Conservation (phyloP, 495 filamentous ascomycete species). For the Parachaetomium inaequale region DNA sequence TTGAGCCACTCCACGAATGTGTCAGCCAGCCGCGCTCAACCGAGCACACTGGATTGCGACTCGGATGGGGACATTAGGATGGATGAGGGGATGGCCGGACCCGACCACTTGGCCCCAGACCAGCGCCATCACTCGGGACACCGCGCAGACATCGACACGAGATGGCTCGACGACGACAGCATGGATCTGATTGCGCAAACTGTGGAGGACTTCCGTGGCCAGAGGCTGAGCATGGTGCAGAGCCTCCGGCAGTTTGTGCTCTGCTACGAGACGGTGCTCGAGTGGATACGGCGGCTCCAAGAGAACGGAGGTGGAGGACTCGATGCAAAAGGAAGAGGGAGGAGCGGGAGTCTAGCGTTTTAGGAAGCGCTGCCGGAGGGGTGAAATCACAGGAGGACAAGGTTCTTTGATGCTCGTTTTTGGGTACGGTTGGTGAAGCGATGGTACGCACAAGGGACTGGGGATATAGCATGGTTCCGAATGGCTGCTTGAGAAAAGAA, state of each 20-base stretch:
- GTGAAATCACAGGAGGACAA: not conserved
- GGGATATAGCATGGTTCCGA: not conserved
- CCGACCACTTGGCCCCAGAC: not conserved
- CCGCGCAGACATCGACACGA: constrained; percentile 29
- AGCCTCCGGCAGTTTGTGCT: constrained; percentile 91
- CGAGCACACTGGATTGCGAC: constrained; percentile 15
- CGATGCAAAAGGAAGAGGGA: constrained; percentile 16
- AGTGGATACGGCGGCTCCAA: constrained; percentile 64
- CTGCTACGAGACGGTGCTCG: constrained; percentile 91
- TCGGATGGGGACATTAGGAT: constrained; percentile 46
- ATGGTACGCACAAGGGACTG: not conserved
- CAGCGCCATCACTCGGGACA: not conserved
- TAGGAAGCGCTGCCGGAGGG: not conserved
- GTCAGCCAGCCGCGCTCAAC: not conserved
- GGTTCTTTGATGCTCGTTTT: not conserved
- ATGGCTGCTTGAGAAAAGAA: not conserved
- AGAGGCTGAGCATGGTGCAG: constrained; percentile 95
- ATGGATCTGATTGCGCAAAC: constrained; percentile 78
- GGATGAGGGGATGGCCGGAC: constrained; percentile 17
- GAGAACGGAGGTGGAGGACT: constrained; percentile 18
- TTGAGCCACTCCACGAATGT: not conserved
- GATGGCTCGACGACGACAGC: constrained; percentile 50
- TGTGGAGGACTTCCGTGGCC: constrained; percentile 82
- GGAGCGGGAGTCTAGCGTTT: constrained; percentile 30
- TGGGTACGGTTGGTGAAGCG: not conserved